phyloP scores from a whole-genome alignment of 768 basidiomycete species.

The Cyclocybe aegerita region DNA sequence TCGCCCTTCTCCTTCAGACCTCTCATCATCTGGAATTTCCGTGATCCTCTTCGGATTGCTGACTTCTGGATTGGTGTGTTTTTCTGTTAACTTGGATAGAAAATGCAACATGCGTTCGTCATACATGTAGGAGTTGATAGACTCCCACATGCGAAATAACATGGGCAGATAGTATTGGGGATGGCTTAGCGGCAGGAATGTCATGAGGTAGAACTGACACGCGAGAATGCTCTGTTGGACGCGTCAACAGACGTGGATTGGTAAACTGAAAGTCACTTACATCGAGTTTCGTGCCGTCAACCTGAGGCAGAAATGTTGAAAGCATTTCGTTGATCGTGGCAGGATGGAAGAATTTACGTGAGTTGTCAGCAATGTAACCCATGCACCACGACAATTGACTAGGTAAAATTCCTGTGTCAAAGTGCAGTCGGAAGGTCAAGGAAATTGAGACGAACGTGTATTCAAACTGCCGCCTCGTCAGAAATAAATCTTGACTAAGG shows the following conservation, averaged over 20 bases:
- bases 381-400: slow-evolving; percentile 79
- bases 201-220: slow-evolving; percentile 82
- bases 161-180: slow-evolving; percentile 83
- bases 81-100: slow-evolving; percentile 71
- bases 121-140: slow-evolving; percentile 85
- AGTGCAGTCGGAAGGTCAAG: not conserved
- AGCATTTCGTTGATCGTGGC: slow-evolving; percentile 87
- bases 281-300: slow-evolving; percentile 75
- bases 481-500: slow-evolving; percentile 72
- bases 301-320: slow-evolving; percentile 73
- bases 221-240: slow-evolving; percentile 62
- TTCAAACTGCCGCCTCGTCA: slow-evolving; percentile 74
- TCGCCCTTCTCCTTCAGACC: slow-evolving; percentile 60
- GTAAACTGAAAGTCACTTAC: slow-evolving; percentile 38
- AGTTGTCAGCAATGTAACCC: slow-evolving; percentile 66
- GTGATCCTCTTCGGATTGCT: slow-evolving; percentile 72
- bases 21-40: slow-evolving; percentile 69
- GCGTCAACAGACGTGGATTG: slow-evolving; percentile 8
- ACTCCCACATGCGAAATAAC: slow-evolving; percentile 86
- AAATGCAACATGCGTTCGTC: slow-evolving; percentile 90
- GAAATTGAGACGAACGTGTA: slow-evolving; percentile 53
- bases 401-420: slow-evolving; percentile 6
- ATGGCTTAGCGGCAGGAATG: slow-evolving; percentile 83
- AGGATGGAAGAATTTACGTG: slow-evolving; percentile 86
- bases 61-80: slow-evolving; percentile 76